phyloP scores from a whole-genome alignment of 768 basidiomycete genomes.

The Melanogaster broomeanus region DNA sequence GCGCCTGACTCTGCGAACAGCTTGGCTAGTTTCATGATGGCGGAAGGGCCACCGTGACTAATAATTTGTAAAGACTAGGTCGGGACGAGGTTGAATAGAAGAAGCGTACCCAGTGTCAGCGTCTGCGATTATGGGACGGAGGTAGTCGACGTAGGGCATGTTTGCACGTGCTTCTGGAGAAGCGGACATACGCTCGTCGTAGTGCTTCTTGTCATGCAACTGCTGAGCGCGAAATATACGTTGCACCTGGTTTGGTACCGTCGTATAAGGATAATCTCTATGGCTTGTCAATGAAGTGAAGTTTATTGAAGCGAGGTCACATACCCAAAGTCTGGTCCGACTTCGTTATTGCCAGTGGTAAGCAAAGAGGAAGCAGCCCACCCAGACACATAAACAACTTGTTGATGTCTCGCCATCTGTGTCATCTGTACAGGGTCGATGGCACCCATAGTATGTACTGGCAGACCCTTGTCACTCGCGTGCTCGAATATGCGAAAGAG shows the following conservation, averaged over 20 bases:
- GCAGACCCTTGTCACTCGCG: conserved; percentile 61
- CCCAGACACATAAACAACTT: conserved; percentile 90
- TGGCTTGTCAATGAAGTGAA: conserved; percentile 2
- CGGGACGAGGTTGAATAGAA: not conserved
- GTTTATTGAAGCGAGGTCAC: not conserved
- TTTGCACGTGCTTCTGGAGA: conserved; percentile 64
- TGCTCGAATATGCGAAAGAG: conserved; percentile 68
- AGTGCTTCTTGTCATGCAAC: conserved; percentile 90
- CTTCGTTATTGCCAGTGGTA: conserved; percentile 89
- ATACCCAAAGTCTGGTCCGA: conserved; percentile 88
- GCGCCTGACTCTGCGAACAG: conserved; percentile 95
- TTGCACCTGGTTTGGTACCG: conserved; percentile 94
- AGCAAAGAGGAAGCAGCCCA: conserved; percentile 88
- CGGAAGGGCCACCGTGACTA: conserved; percentile 90
- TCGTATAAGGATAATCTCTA: conserved; percentile 95
- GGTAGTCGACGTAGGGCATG: conserved; percentile 82
- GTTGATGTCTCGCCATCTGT: conserved; percentile 86
- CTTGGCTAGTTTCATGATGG: conserved; percentile 93
- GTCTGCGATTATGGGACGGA: conserved; percentile 92
- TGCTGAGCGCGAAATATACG: conserved; percentile 90
- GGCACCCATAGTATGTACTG: conserved; percentile 90
- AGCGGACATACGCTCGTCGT: conserved; percentile 77
- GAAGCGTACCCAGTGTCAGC: conserved; percentile 83
- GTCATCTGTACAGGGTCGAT: conserved; percentile 95
- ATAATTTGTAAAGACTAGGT: conserved; percentile 7